Evolutionary conservation across 192 early-diverging fungal genomes (phyloP).

Genomic region (Coemansia sp.): DNA sequence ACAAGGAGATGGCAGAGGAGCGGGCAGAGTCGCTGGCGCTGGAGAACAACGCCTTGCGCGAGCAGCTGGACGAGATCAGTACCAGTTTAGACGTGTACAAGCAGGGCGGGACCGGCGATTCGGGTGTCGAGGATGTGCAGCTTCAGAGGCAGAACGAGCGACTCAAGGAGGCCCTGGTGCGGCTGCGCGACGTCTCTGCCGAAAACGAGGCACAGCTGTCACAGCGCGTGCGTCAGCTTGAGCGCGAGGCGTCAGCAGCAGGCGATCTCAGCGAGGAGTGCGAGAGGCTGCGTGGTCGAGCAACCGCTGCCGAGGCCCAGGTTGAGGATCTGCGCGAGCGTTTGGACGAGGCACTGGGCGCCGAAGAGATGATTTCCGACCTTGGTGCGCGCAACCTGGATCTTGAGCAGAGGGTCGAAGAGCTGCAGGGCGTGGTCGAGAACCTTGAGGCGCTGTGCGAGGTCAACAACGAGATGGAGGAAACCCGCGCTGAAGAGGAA

Average conservation of each 20-base stretch:
- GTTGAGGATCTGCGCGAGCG: slow-evolving; percentile 83
- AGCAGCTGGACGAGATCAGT: slow-evolving; percentile 77
- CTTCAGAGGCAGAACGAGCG: slow-evolving; percentile 84
- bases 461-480: slow-evolving; percentile 91
- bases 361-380: slow-evolving; percentile 82
- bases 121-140: slow-evolving; percentile 60
- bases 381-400: slow-evolving; percentile 84
- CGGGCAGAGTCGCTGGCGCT: slow-evolving; percentile 73
- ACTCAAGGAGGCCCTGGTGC: slow-evolving; percentile 83
- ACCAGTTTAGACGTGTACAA: slow-evolving; percentile 63
- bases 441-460: slow-evolving; percentile 90
- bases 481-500: slow-evolving; percentile 87
- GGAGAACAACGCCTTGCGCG: slow-evolving; percentile 71
- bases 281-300: slow-evolving; percentile 51
- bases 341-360: slow-evolving; percentile 78
- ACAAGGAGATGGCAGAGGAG: slow-evolving; percentile 93
- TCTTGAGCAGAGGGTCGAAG: slow-evolving; percentile 71
- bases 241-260: slow-evolving; percentile 66
- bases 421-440: slow-evolving; percentile 74
- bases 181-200: slow-evolving; percentile 77
- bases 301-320: slow-evolving; percentile 67
- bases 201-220: slow-evolving; percentile 71
- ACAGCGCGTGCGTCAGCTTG: slow-evolving; percentile 65
- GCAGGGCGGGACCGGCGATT: slow-evolving; percentile 15
- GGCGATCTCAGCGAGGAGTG: slow-evolving; percentile 60